phyloP scores from a whole-genome alignment of 176 grass and related monocot genomes.

The Carex myosuroides region DNA sequence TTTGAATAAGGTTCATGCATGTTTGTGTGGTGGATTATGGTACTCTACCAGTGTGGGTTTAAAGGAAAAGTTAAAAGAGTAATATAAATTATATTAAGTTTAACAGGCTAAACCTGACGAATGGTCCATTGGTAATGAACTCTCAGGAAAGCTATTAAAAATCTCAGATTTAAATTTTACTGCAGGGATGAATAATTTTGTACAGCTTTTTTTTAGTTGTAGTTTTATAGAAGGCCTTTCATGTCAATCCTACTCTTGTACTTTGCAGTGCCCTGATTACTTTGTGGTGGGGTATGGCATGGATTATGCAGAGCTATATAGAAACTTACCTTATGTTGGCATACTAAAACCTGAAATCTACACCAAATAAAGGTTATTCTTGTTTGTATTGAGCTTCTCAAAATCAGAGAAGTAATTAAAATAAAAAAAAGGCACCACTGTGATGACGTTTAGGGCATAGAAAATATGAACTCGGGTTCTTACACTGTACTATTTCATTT shows the following conservation, averaged over 20 bases:
- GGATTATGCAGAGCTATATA: conserved; percentile 84
- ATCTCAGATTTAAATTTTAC: not conserved
- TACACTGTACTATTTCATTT: not conserved
- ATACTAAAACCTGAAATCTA: conserved; percentile 77
- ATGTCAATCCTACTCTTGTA: not conserved
- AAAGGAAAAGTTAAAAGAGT: not conserved
- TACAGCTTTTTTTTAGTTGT: not conserved
- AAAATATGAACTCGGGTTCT: not conserved
- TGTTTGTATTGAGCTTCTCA: conserved; percentile 11
- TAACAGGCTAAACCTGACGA: not conserved
- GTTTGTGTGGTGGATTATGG: not conserved
- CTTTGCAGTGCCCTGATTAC: conserved; percentile 78
- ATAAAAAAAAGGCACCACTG: not conserved
- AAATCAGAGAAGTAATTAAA: not conserved
- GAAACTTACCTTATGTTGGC: conserved; percentile 78
- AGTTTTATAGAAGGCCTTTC: not conserved
- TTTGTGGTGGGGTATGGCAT: conserved; percentile 96
- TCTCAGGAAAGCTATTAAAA: not conserved
- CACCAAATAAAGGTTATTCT: conserved; percentile 30
- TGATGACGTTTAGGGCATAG: not conserved
- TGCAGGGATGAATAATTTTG: not conserved
- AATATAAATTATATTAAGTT: not conserved
- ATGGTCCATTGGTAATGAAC: not conserved
- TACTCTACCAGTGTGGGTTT: not conserved
- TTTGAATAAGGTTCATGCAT: not conserved